A percentile compares a stretch with the other conserved stretches of the same genome.
These are phyloP conservation scores for Pyropia haitanensis DNA, from an alignment of 23 red algal genomes.

Conservation along the genomic window DNA sequence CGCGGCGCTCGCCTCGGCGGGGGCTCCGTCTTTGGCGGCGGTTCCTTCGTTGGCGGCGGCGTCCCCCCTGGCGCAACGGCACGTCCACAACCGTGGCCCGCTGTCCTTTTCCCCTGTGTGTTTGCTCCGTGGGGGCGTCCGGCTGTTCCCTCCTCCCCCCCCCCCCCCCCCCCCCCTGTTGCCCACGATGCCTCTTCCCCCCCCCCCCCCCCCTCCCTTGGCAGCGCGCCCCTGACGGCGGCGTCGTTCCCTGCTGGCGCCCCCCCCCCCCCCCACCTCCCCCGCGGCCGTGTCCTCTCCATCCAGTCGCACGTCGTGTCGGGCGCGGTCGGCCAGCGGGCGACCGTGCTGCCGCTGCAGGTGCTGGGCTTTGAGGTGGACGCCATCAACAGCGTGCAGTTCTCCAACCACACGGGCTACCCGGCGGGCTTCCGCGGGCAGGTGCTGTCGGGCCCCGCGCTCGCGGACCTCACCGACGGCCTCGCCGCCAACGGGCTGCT, in stretches of 20 bases:
- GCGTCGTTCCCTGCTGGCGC: no score
- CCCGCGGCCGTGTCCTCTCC: constrained; percentile 60
- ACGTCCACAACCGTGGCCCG: neutral
- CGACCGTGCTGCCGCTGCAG: constrained; percentile 83
- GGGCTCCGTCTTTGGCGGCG: no score
- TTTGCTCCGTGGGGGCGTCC: neutral
- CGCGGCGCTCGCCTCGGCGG: no score
- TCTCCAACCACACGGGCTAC: constrained; percentile 98
- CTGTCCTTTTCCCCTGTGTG: neutral
- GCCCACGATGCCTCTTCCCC: neutral
- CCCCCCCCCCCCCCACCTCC: constrained; percentile 6
- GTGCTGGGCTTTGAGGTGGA: constrained; percentile 95
- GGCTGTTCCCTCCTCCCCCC: neutral
- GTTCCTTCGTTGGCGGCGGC: no score
- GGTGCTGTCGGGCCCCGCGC: constrained; percentile 25
- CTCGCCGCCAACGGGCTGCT: constrained; percentile 72
- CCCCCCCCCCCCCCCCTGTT: neutral
- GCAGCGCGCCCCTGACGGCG: no score
- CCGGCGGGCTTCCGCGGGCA: constrained; percentile 39
- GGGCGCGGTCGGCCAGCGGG: constrained; percentile 88
- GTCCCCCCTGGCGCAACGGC: no score
- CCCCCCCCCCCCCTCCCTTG: constrained; percentile 6
- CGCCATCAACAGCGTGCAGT: constrained; percentile 65
- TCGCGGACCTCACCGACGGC: constrained; percentile 37
- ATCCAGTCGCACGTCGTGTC: constrained; percentile 90